phyloP scores from a whole-genome alignment of 2,329 filamentous ascomycete species.

The Cercospora sp. region DNA sequence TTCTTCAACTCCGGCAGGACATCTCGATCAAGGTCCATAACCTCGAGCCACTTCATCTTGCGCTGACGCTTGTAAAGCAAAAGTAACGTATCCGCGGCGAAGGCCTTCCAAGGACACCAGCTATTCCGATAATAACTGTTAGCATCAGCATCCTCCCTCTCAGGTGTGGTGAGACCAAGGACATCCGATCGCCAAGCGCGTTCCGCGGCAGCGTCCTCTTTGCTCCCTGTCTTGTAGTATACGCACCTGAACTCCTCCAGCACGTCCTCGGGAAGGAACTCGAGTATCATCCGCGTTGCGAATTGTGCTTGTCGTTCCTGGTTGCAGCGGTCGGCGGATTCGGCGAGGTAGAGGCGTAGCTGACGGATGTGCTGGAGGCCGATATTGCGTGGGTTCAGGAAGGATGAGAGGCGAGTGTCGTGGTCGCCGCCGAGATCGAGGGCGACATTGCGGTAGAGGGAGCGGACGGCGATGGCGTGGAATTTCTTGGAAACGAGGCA shows the following conservation, averaged over 20 bases:
- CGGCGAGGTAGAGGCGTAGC: slow-evolving; percentile 50
- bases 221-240: slow-evolving; percentile 8
- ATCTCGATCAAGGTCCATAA: slow-evolving; percentile 48
- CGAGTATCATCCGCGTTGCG: slow-evolving; percentile 51
- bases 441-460: slow-evolving; percentile 50
- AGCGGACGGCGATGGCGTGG: slow-evolving; percentile 49
- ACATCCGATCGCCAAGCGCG: background rate
- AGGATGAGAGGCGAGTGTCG: slow-evolving; percentile 48
- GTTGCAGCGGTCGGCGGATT: slow-evolving; percentile 48
- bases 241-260: slow-evolving; percentile 50
- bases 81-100: slow-evolving; percentile 51
- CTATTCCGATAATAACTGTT: slow-evolving; percentile 31
- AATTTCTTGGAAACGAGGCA: slow-evolving; percentile 52
- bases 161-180: background rate
- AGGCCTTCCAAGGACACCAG: slow-evolving; percentile 53
- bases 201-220: background rate
- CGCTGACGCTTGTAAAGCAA: slow-evolving; percentile 53
- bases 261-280: slow-evolving; percentile 51
- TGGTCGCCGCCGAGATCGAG: slow-evolving; percentile 50
- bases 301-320: slow-evolving; percentile 49
- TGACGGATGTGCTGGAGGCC: slow-evolving; percentile 51
- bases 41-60: slow-evolving; percentile 52
- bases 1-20: slow-evolving; percentile 47
- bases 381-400: slow-evolving; percentile 51
- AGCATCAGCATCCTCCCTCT: slow-evolving; percentile 23